A percentile compares a stretch with the other conserved stretches of the same genome.
These are phyloP conservation scores for Sarcodon aspratus DNA, from an alignment of 768 basidiomycete species.

Conservation along the genomic window DNA sequence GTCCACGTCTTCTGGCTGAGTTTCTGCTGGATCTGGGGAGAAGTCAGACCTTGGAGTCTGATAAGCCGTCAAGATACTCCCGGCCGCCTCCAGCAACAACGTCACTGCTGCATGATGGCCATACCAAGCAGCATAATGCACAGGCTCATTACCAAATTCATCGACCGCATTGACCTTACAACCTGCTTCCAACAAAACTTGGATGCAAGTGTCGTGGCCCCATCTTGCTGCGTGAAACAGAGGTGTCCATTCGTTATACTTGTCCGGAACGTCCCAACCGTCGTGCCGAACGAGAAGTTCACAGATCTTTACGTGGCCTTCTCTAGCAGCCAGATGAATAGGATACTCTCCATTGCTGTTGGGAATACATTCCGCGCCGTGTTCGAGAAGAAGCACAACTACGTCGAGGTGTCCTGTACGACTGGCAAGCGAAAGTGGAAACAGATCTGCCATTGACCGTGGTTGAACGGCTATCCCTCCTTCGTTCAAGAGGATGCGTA, in stretches of 20 bases:
- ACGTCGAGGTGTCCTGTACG: constrained; percentile 83
- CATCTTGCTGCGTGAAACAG: constrained; percentile 90
- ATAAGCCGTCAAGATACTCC: constrained; percentile 5
- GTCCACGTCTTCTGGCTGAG: constrained; percentile 49
- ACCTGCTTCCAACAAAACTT: constrained; percentile 70
- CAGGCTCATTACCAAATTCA: constrained; percentile 74
- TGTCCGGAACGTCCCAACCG: constrained; percentile 84
- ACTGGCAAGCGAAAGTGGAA: constrained; percentile 84
- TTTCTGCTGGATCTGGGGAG: not conserved
- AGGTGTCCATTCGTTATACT: constrained; percentile 98
- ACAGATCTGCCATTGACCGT: constrained; percentile 52
- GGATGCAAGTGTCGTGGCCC: constrained; percentile 65
- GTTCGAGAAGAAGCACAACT: constrained; percentile 61
- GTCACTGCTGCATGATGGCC: constrained; percentile 67
- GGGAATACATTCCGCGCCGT: constrained; percentile 67
- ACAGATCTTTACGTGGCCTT: constrained; percentile 85
- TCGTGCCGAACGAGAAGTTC: constrained; percentile 58
- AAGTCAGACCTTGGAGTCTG: not conserved
- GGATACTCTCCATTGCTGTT: constrained; percentile 97
- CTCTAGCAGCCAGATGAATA: constrained; percentile 88
- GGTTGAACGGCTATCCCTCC: constrained; percentile 52
- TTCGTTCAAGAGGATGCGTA: constrained; percentile 68
- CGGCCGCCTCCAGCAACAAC: constrained; percentile 36
- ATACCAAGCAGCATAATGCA: constrained; percentile 97
- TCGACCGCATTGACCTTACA: constrained; percentile 67